These are phyloP conservation scores for Suillus plorans DNA, from an alignment of 768 basidiomycete genomes.

Conservation along the genomic window DNA sequence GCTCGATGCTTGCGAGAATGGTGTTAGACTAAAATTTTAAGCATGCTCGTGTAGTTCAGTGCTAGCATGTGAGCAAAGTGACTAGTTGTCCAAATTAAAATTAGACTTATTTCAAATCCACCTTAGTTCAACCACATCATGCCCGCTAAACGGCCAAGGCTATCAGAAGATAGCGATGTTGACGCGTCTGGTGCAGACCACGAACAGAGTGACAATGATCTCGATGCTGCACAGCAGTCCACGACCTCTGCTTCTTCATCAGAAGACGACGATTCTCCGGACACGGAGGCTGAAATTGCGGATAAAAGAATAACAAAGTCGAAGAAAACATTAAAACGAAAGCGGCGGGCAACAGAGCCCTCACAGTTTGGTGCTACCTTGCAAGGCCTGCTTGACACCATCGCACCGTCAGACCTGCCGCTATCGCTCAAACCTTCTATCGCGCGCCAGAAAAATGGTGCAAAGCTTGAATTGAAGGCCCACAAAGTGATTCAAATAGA, in stretches of 20 bases:
- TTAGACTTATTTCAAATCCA: background rate
- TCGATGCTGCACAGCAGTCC: slow-evolving; percentile 3
- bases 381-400: slow-evolving; percentile 68
- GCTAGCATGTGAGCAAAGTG: background rate
- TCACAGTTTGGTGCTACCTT: slow-evolving; percentile 75
- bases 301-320: slow-evolving; percentile 60
- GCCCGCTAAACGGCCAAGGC: slow-evolving; percentile 56
- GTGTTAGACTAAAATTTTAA: background rate
- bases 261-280: slow-evolving; percentile 24
- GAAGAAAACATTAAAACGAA: slow-evolving; percentile 78
- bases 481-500: slow-evolving; percentile 71
- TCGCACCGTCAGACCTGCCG: slow-evolving; percentile 67
- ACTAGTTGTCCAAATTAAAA: background rate
- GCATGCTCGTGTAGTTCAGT: background rate
- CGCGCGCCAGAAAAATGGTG: slow-evolving; percentile 65
- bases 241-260: slow-evolving; percentile 7
- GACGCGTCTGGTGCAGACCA: slow-evolving; percentile 3
- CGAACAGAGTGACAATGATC: slow-evolving; percentile 5
- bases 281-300: slow-evolving; percentile 68
- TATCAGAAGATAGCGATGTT: slow-evolving; percentile 26
- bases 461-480: slow-evolving; percentile 71
- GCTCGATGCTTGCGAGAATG: background rate
- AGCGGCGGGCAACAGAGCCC: slow-evolving; percentile 75
- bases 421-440: slow-evolving; percentile 80
- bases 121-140: slow-evolving; percentile 31